Evolutionary conservation across 2,329 filamentous ascomycete species (phyloP), one percentile per base, ranked within the genome.

Genomic region (Ceratocystis cacaofunesta): DNA sequence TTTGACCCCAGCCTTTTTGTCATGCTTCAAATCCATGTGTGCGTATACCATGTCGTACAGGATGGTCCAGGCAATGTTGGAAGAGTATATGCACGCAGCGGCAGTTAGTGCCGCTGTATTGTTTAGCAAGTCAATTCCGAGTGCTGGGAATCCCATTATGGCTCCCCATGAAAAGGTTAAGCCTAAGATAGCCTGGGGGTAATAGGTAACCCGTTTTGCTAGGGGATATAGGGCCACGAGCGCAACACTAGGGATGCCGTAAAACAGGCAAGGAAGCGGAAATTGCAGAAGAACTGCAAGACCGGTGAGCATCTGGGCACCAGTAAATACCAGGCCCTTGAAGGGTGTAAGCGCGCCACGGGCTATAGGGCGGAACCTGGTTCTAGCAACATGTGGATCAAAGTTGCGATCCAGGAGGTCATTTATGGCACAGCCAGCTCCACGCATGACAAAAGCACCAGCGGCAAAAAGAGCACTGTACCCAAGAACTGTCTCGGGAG

Each of bases 21-120:
- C 90, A 70, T 95, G 90, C 71, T 86, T 86, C 73, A 92, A 87
- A 71, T 95, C 90, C 85, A 94, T 92, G 73, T 95, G 90, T 15
- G 90, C 90, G 74, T 95, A 95, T 41, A 95, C 90, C 84, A 94
- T 95, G 73, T 95, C 90, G 74, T 95, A 95, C 48, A 95, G 76
- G 30, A 95, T 81, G 0, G 90, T 95, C 91, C 91, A 95, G 2
- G 89, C 85, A 28, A 94, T 79, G 70, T 91, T 94, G 55, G 87
- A 90, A 10, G 82, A 77, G 72, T 95, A 95, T 61, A 95, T 77
- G 66, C 82, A 83, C 2, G 79, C 83, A 0, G 88, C 88, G 1
- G 87, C 85, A 3, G 80, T 78, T 66, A 89, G 72, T 1, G 88
- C 87, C 0, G 82, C 74, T 25, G 76, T 76, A 69, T 87, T 82